phyloP scores from a whole-genome alignment of 805 yeast genomes.

The Pichia pseudocactophila region DNA sequence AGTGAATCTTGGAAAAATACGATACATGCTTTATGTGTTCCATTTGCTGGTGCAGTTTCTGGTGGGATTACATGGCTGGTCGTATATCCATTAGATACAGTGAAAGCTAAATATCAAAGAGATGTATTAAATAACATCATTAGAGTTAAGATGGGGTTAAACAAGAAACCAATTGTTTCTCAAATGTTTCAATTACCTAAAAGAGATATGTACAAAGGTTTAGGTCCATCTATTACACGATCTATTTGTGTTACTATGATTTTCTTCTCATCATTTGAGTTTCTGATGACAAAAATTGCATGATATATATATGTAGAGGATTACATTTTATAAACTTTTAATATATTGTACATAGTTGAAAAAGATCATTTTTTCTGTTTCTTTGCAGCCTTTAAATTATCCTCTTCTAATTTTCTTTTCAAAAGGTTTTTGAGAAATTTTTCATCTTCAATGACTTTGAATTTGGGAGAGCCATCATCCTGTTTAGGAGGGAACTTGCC shows the following conservation, averaged over 20 bases:
- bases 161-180: conserved; percentile 29
- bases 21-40: conserved; percentile 37
- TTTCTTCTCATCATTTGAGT: conserved; percentile 67
- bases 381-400: conserved; percentile 17
- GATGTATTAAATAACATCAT: conserved; percentile 65
- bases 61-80: conserved; percentile 69
- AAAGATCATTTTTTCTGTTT: conserved; percentile 21
- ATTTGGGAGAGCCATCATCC: conserved; percentile 22
- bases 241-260: conserved; percentile 67
- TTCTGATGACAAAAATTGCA: conserved; percentile 47
- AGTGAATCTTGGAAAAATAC: conserved; percentile 10
- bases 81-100: conserved; percentile 75
- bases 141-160: conserved; percentile 38
- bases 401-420: conserved; percentile 36
- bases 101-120: conserved; percentile 66
- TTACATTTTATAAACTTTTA: too few relatives aligned
- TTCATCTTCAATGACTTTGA: conserved; percentile 45
- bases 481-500: conserved; percentile 16
- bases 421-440: conserved; percentile 50
- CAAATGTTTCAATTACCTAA: conserved; percentile 33
- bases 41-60: conserved; percentile 69
- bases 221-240: conserved; percentile 65
- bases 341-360: neutral
- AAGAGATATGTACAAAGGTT: conserved; percentile 60
- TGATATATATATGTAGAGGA: too few relatives aligned